Evolutionary conservation across 164 flowering plant genomes (phyloP).

Genomic region (Macadamia integrifolia): DNA sequence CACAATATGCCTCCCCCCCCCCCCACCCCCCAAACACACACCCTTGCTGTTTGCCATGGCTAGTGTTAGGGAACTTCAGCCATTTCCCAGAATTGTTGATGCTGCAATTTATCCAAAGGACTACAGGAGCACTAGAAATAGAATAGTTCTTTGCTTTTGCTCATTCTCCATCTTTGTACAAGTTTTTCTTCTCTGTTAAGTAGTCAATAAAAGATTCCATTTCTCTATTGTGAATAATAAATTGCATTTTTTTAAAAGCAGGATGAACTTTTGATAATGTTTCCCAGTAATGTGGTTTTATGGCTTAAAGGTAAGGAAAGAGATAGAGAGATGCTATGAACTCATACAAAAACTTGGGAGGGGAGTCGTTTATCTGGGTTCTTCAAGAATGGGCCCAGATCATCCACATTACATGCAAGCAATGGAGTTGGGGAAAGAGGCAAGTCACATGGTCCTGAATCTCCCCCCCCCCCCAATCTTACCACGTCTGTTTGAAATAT

Average conservation of each 20-base stretch:
- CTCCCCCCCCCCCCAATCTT: background rate
- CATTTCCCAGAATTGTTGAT: background rate
- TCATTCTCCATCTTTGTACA: background rate
- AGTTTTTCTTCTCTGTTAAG: background rate
- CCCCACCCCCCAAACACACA: no score
- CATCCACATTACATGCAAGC: conserved; percentile 75
- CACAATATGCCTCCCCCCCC: no score
- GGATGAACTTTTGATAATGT: background rate
- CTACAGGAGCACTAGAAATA: background rate
- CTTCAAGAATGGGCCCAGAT: conserved; percentile 65
- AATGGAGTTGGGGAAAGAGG: conserved; percentile 69
- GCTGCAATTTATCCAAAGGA: background rate
- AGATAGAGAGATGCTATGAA: conserved; percentile 65
- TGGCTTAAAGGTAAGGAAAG: conserved; percentile 58
- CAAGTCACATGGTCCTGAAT: conserved; percentile 17
- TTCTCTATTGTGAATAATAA: background rate
- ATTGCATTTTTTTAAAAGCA: no score
- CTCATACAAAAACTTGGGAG: conserved; percentile 80
- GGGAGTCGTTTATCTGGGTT: conserved; percentile 85
- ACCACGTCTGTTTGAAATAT: no score
- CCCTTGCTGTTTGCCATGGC: no score
- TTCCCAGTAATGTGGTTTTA: conserved; percentile 3
- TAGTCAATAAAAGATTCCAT: background rate
- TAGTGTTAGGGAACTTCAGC: no score
- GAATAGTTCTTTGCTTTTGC: background rate